Percentiles rank a stretch among this genome's conserved stretches.
Evolutionary conservation across 2,329 filamentous ascomycete genomes (phyloP).

Genomic region (Zymoseptoria passerinii): DNA sequence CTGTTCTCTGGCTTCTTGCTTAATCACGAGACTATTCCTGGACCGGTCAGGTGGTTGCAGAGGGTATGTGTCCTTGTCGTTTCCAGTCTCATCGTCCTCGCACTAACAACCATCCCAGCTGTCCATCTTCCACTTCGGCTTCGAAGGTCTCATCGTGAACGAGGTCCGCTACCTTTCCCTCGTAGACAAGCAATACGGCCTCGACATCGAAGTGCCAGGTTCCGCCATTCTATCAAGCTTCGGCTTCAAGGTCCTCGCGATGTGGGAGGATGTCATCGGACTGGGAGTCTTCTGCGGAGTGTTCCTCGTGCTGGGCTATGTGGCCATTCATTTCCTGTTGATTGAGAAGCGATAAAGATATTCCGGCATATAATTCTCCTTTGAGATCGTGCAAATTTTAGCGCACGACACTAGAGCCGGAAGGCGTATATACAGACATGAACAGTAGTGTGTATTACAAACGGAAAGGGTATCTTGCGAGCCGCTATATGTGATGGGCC

Average conservation of each 20-base stretch:
- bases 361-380: neutral
- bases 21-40: constrained; percentile 88
- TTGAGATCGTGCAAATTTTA: neutral
- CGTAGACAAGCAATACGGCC: constrained; percentile 87
- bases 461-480: neutral
- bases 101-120: constrained; percentile 43
- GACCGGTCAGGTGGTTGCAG: constrained; percentile 81
- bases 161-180: constrained; percentile 86
- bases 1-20: constrained; percentile 89
- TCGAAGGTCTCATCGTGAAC: constrained; percentile 93
- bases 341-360: constrained; percentile 69
- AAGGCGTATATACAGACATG: neutral
- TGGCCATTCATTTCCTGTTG: constrained; percentile 85
- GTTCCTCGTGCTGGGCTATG: constrained; percentile 83
- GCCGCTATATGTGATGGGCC: neutral
- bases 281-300: constrained; percentile 71
- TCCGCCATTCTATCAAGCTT: constrained; percentile 91
- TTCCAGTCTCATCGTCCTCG: neutral
- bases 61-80: constrained; percentile 43
- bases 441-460: neutral
- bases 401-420: neutral
- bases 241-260: constrained; percentile 78
- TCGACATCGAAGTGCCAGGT: constrained; percentile 93
- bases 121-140: constrained; percentile 97
- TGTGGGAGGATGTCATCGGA: constrained; percentile 78